Evolutionary conservation across 2,329 filamentous ascomycete genomes (phyloP), one percentile per base, ranked within the genome.

Genomic region (Monosporascus ibericus): DNA sequence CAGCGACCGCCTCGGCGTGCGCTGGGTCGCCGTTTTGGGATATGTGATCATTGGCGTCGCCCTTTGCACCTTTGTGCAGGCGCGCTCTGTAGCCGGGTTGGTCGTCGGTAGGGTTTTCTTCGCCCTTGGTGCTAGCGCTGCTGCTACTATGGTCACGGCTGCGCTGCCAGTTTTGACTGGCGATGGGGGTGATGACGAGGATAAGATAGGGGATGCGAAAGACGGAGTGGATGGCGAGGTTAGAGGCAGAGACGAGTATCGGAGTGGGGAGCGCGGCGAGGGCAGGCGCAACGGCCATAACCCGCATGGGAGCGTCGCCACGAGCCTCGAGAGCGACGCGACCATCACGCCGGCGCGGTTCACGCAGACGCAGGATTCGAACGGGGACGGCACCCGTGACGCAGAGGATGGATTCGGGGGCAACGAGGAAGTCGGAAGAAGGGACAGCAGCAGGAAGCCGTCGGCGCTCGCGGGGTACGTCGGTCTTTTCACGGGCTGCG

Each of bases 141-240:
- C 88, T 5, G 81, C 91, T 15, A 97, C 94, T 1, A 99, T 99
- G 94, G 94, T 99, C 20, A 97, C 94, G 8, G 94, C 94, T 3
- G 90, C 95, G 46, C 77, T 99, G 24, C 94, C 94, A 1, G 85
- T 80, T 11, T 71, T 87, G 59, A 85, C 82, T 5, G 79, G 80
- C 56, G 79, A 82, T 34, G 71, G 65, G 39, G 65, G 65, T 39
- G 58, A 65, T 39, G 64, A 65, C 39, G 56, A 37, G 60, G 64
- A 65, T 42, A 55, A 36, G 60, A 52, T 52, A 60, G 60, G 50
- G 50, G 34, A 49, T 52, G 52, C 51, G 52, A 49, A 62, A 56
- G 55, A 65, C 60, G 52, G 62, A 6, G 51, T 39, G 42, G 54
- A 50, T 15, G 42, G 37, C 24, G 34, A 25, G 25, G 7, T 25